Base-by-base conservation (phyloP, 495 filamentous ascomycete genomes). In the Talaromyces stipitatus region DNA sequence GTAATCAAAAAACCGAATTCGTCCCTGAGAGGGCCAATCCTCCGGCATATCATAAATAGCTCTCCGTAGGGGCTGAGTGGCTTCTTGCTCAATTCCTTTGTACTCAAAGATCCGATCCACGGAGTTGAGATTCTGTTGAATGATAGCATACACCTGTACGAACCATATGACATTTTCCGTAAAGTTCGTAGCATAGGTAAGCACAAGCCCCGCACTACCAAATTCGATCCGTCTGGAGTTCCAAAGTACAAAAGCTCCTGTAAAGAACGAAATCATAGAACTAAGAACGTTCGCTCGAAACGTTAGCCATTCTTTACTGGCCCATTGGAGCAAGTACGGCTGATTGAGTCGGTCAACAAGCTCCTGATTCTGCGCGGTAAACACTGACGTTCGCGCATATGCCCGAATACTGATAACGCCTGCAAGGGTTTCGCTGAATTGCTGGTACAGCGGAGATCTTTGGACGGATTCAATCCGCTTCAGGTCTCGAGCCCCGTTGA, bases 111-210 rank as follows among this genome's bases (percentile, higher is more conserved):
- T 85, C 23, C 90, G 77, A 71, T 95, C 90, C 0, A 86, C 84
- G n/a, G 88, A 82, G 59, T 95, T 95, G 88, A 95, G 91, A 61
- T 87, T 82, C 9, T 92, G 73, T 60, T 95, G 90, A 5, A 82
- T 66, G 46, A 74, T 75, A 0, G 81, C 71, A 56, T 82, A 75
- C 46, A 71, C 78, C 23, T 95, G 83, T 23, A 97, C 91, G 57
- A 97, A 85, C 94, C 94, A 98, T 18, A 98, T 78, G n/a, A 98
- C 85, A 59, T 97, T 97, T 66, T 97, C 95, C 0, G 91, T 95
- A 63, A 98, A 98, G 0, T 89, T 92, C 45, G 97, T 90, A 5
- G 95, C 94, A 63, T 97, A 98, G n/a, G 91, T 96, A 60, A 98
- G 72, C n/a, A 95, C 95, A 56, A 98, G 79, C 73, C 94, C 94